phyloP scores from a whole-genome alignment of 495 filamentous ascomycete genomes.

The Articulospora tetracladia region DNA sequence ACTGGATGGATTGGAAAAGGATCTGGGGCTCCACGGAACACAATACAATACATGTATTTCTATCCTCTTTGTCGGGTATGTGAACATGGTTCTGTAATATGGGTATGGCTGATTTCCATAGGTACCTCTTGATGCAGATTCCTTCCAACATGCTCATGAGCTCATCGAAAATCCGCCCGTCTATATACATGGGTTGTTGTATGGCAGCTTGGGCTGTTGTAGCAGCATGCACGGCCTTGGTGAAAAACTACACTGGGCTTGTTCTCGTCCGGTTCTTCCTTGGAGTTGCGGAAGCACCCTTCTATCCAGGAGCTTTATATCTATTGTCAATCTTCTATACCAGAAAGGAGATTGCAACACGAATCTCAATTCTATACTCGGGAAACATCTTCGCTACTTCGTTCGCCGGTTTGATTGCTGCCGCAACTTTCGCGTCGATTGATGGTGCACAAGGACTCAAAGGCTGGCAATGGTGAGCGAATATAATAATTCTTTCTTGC shows the following conservation, averaged over 20 bases:
- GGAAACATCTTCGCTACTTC: slow-evolving; percentile 39
- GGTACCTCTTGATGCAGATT: slow-evolving; percentile 33
- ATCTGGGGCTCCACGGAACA: slow-evolving; percentile 42
- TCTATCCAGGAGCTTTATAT: slow-evolving; percentile 41
- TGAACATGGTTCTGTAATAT: too few relatives aligned
- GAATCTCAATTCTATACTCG: slow-evolving; percentile 41
- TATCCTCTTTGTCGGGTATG: slow-evolving; percentile 47
- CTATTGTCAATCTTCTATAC: slow-evolving; percentile 47
- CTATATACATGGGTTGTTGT: slow-evolving; percentile 29
- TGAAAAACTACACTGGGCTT: slow-evolving; percentile 53
- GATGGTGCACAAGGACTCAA: slow-evolving; percentile 24
- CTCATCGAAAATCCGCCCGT: slow-evolving; percentile 14
- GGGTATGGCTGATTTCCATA: too few relatives aligned
- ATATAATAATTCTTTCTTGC: background rate
- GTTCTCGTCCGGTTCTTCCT: slow-evolving; percentile 63
- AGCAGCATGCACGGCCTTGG: slow-evolving; percentile 36
- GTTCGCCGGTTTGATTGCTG: slow-evolving; percentile 48
- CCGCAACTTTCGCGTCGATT: slow-evolving; percentile 31
- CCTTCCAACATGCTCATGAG: slow-evolving; percentile 43
- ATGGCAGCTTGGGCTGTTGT: slow-evolving; percentile 44
- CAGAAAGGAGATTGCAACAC: slow-evolving; percentile 41
- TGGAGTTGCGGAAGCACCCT: slow-evolving; percentile 60
- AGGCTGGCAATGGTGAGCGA: slow-evolving; percentile 26
- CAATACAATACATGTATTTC: slow-evolving; percentile 48
- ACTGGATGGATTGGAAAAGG: slow-evolving; percentile 42